A percentile compares a stretch with the other conserved stretches of the same genome.
These are phyloP conservation scores for Monilinia vaccinii-corymbosi DNA, from an alignment of 2,329 filamentous ascomycete genomes.

Conservation along the genomic window DNA sequence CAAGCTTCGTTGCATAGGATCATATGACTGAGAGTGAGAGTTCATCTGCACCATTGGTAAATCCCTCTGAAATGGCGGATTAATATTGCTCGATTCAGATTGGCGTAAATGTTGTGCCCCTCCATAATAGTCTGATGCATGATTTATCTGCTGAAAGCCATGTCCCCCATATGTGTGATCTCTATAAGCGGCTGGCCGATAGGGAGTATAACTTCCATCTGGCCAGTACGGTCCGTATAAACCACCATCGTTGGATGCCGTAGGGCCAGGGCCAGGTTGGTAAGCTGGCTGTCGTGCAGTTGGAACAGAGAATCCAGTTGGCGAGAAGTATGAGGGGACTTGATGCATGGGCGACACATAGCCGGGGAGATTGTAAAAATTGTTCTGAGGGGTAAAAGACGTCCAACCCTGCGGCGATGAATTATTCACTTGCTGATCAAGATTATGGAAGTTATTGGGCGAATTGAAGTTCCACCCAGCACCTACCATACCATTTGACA, in stretches of 20 bases:
- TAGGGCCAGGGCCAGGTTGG: constrained; percentile 48
- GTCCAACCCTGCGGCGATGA: neutral
- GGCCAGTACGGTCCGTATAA: constrained; percentile 55
- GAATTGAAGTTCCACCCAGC: neutral
- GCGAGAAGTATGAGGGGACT: constrained; percentile 20
- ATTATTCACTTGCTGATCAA: constrained; percentile 9
- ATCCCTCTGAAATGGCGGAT: neutral
- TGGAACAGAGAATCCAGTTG: constrained; percentile 41
- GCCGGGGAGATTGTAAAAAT: constrained; percentile 20
- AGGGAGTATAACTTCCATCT: constrained; percentile 45
- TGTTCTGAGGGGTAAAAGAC: constrained; percentile 16
- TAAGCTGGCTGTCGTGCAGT: constrained; percentile 50
- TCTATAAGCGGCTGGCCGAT: constrained; percentile 47
- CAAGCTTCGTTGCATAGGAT: constrained; percentile 3
- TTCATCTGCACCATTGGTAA: neutral
- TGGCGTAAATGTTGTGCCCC: constrained; percentile 4
- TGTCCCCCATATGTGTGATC: constrained; percentile 37
- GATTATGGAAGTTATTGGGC: constrained; percentile 12
- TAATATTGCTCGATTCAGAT: constrained; percentile 10
- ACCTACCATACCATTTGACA: constrained; percentile 5
- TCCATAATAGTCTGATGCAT: constrained; percentile 7
- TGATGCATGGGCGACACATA: constrained; percentile 21
- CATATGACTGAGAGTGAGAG: constrained; percentile 4
- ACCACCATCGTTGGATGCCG: constrained; percentile 46
- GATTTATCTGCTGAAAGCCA: neutral